Evolutionary conservation across 768 basidiomycete genomes (phyloP).

Genomic region (Rickenella mellea): DNA sequence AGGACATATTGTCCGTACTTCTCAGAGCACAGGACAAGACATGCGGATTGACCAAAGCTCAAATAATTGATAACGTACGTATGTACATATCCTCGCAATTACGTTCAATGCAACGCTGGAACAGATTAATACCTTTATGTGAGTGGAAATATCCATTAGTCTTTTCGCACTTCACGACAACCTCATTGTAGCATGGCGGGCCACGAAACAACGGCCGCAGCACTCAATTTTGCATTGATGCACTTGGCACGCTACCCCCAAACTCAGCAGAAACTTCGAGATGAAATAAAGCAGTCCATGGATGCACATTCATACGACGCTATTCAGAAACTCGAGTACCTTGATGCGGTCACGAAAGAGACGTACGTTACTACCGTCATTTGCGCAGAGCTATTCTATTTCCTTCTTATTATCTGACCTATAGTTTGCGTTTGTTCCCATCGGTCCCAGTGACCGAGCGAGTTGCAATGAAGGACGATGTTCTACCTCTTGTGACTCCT

Average conservation of each 20-base stretch:
- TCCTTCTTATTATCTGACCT: background rate
- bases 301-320: constrained; percentile 26
- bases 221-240: constrained; percentile 22
- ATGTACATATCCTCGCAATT: too few relatives aligned
- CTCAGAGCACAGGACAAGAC: constrained; percentile 8
- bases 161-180: too few relatives aligned
- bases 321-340: constrained; percentile 25
- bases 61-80: constrained; percentile 16
- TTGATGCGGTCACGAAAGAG: constrained; percentile 36
- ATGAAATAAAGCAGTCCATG: constrained; percentile 21
- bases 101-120: too few relatives aligned
- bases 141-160: too few relatives aligned
- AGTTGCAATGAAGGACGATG: constrained; percentile 5
- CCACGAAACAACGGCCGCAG: constrained; percentile 20
- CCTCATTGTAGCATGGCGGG: too few relatives aligned
- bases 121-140: constrained; percentile 27
- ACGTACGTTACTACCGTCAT: constrained; percentile 17
- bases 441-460: background rate
- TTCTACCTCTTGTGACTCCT: constrained; percentile 5
- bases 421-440: constrained; percentile 13
- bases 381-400: too few relatives aligned
- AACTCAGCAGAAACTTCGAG: constrained; percentile 25
- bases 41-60: constrained; percentile 8
- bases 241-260: constrained; percentile 22
- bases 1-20: constrained; percentile 19